Conservation (phyloP, 2,329 filamentous ascomycete genomes). For the Cyphellophora europaea region DNA sequence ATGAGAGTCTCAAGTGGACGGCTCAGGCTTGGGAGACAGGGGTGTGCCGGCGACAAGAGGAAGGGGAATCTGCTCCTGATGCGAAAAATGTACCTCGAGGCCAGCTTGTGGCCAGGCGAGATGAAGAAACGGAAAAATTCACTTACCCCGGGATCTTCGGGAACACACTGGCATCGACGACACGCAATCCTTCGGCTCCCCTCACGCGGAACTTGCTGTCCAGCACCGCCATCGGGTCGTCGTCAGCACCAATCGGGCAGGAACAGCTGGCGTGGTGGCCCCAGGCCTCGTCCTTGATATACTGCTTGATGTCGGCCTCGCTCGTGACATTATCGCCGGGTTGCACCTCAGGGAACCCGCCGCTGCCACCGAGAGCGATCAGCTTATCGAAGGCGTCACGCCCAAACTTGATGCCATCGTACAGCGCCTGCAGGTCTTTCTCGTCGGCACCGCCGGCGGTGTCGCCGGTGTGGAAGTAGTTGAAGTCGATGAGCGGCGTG, state of each 20-base stretch:
- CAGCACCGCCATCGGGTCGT: constrained; percentile 46
- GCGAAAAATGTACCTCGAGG: too few species aligned
- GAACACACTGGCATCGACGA: constrained; percentile 54
- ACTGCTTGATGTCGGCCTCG: constrained; percentile 37
- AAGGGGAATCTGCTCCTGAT: too few species aligned
- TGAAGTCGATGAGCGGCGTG: constrained; percentile 53
- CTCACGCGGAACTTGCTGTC: constrained; percentile 49
- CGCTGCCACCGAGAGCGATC: constrained; percentile 30
- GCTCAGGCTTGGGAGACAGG: too few species aligned
- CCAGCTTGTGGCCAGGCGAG: too few species aligned
- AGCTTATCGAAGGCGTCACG: constrained; percentile 36
- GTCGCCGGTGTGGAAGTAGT: constrained; percentile 45
- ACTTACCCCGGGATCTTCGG: constrained; percentile 46
- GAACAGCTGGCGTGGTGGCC: constrained; percentile 51
- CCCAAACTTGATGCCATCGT: constrained; percentile 46
- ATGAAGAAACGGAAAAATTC: too few species aligned
- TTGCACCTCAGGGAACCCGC: constrained; percentile 33
- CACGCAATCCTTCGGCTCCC: constrained; percentile 45
- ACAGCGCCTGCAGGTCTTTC: constrained; percentile 42
- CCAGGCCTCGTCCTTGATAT: constrained; percentile 42
- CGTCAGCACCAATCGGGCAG: constrained; percentile 44
- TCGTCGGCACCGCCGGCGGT: constrained; percentile 35
- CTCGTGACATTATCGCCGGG: constrained; percentile 33
- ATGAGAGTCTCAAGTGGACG: too few species aligned
- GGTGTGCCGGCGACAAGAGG: too few species aligned